A percentile compares a stretch with the other conserved stretches of the same genome.
These are phyloP conservation scores for Leishmania gerbilli DNA, from an alignment of 208 protist genomes.

Conservation along the genomic window DNA sequence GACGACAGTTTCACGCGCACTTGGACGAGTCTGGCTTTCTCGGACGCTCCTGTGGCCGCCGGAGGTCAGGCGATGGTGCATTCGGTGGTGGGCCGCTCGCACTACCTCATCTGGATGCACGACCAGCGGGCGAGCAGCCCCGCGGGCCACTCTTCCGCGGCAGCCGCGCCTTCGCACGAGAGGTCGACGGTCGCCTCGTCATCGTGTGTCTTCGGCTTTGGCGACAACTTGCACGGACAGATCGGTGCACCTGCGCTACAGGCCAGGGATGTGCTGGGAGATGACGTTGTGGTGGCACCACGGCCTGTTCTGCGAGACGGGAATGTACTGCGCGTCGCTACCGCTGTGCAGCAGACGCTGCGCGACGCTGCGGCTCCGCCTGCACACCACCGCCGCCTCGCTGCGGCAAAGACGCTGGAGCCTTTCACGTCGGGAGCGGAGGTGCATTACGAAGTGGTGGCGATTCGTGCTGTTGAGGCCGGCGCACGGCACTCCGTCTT, in stretches of 20 bases:
- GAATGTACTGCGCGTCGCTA: conserved; percentile 30
- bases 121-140: not conserved
- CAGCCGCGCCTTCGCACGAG: not conserved
- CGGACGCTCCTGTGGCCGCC: not conserved
- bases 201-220: conserved; percentile 64
- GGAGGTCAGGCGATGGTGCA: conserved; percentile 10
- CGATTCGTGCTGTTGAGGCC: conserved; percentile 45
- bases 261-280: not conserved
- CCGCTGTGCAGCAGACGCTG: conserved; percentile 6
- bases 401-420: not conserved
- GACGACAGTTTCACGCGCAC: conserved; percentile 39
- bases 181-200: not conserved
- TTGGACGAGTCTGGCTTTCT: conserved; percentile 24
- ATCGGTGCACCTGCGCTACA: conserved; percentile 31
- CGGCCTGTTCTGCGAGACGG: conserved; percentile 37
- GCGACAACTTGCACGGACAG: conserved; percentile 83
- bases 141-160: not conserved
- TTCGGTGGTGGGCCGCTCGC: conserved; percentile 50
- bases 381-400: not conserved
- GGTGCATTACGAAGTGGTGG: conserved; percentile 34
- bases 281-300: conserved; percentile 18
- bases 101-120: conserved; percentile 51
- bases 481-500: conserved; percentile 77
- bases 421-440: not conserved
- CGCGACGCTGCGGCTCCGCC: not conserved